A percentile compares a stretch with the other conserved stretches of the same genome.
phyloP scores from a whole-genome alignment of 345 rosid genomes.

The Psidium guajava region DNA sequence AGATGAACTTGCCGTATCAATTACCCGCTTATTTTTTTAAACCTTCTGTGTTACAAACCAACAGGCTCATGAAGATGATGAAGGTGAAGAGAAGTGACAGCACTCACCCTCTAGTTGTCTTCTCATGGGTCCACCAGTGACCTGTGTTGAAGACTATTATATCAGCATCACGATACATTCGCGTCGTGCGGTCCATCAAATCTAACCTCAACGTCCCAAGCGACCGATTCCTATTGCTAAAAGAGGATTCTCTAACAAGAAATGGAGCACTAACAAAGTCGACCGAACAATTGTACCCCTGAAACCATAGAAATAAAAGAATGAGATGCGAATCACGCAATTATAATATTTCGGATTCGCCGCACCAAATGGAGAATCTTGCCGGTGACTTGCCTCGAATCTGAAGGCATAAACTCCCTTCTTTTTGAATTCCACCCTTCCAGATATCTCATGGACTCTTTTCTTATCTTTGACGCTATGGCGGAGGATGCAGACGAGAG shows the following conservation, averaged over 20 bases:
- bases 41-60: background rate
- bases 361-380: background rate
- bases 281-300: conserved; percentile 83
- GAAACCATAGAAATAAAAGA: background rate
- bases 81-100: background rate
- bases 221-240: conserved; percentile 33
- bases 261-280: conserved; percentile 66
- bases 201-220: conserved; percentile 77
- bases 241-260: conserved; percentile 73
- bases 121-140: conserved; percentile 99
- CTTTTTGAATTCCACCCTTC: conserved; percentile 69
- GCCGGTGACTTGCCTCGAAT: conserved; percentile 51
- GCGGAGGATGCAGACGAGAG: conserved; percentile 77
- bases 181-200: conserved; percentile 62
- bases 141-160: conserved; percentile 79
- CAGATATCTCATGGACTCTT: conserved; percentile 63
- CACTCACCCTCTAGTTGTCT: conserved; percentile 76
- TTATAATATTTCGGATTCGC: background rate
- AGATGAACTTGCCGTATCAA: background rate
- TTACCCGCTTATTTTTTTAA: background rate
- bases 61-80: background rate
- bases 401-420: conserved; percentile 71
- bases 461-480: conserved; percentile 50
- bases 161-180: conserved; percentile 71
- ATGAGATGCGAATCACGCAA: background rate